Evolutionary conservation across 257 asterid genomes (phyloP).

Genomic region (Nicotiana paniculata): DNA sequence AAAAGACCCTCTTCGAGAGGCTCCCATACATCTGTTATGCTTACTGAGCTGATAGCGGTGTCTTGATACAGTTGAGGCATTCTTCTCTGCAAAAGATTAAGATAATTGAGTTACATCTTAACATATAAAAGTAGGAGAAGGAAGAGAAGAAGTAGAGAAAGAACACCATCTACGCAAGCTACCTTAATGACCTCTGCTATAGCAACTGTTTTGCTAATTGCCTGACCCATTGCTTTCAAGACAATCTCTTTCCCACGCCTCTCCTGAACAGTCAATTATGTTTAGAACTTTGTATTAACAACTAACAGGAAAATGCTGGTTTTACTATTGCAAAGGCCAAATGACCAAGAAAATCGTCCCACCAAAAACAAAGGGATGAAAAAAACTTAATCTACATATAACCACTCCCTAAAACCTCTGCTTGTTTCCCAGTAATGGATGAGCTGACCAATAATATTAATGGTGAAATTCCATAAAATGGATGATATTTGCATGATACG

Average conservation of each 20-base stretch:
- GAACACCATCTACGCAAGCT: not conserved
- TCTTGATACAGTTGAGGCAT: constrained; percentile 76
- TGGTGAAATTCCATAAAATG: not conserved
- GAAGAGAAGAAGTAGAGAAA: not conserved
- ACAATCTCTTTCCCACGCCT: constrained; percentile 66
- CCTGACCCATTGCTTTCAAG: constrained; percentile 95
- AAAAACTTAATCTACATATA: not conserved
- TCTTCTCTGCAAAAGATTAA: constrained; percentile 52
- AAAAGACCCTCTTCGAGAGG: constrained; percentile 98
- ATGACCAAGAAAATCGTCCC: not conserved
- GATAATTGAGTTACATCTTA: constrained; percentile 4
- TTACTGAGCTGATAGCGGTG: constrained; percentile 77
- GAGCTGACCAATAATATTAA: not conserved
- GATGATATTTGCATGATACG: not conserved
- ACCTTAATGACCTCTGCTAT: constrained; percentile 82
- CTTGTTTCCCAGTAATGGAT: not conserved
- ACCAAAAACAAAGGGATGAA: not conserved
- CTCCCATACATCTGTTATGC: constrained; percentile 88
- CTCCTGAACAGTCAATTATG: constrained; percentile 41
- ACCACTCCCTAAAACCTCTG: not conserved
- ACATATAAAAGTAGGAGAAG: not conserved
- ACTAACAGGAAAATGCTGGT: not conserved
- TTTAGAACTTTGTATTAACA: not conserved
- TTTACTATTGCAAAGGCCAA: not conserved
- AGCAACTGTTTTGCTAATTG: constrained; percentile 79